Conservation (phyloP, 768 basidiomycete genomes). For the Pholiota microspora region DNA sequence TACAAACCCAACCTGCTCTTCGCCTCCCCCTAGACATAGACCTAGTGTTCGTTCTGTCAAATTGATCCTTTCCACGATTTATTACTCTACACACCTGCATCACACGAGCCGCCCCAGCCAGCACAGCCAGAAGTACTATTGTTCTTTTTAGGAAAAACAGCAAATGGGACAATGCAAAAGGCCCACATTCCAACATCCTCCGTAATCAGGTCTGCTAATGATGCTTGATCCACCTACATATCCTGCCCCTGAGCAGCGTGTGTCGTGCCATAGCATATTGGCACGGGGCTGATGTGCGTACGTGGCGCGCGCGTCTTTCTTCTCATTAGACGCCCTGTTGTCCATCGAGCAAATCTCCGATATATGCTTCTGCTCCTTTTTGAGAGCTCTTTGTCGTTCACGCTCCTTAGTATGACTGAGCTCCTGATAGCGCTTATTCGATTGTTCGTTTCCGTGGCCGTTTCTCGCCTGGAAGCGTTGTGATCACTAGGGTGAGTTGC, state of each 20-base stretch:
- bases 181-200: too few relatives aligned
- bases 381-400: slow-evolving; percentile 3
- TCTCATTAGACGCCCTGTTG: background rate
- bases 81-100: too few relatives aligned
- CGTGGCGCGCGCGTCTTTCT: background rate
- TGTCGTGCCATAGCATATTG: slow-evolving; percentile 25
- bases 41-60: too few relatives aligned
- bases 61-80: too few relatives aligned
- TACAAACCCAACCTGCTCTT: too few relatives aligned
- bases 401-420: slow-evolving; percentile 7
- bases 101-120: too few relatives aligned
- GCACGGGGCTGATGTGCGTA: slow-evolving; percentile 26
- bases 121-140: too few relatives aligned
- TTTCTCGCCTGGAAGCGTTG: slow-evolving; percentile 36
- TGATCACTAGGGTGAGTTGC: slow-evolving; percentile 60
- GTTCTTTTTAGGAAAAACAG: background rate
- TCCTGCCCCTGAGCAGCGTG: background rate
- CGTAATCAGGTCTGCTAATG: slow-evolving; percentile 10
- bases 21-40: too few relatives aligned
- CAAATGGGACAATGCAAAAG: background rate
- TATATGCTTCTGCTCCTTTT: slow-evolving; percentile 12
- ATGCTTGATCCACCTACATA: slow-evolving; percentile 19
- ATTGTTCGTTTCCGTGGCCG: slow-evolving; percentile 10
- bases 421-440: slow-evolving; percentile 10
- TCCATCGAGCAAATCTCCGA: slow-evolving; percentile 9